Conservation (phyloP, 371 early-diverging fungal species). For the Mortierella sp. region DNA sequence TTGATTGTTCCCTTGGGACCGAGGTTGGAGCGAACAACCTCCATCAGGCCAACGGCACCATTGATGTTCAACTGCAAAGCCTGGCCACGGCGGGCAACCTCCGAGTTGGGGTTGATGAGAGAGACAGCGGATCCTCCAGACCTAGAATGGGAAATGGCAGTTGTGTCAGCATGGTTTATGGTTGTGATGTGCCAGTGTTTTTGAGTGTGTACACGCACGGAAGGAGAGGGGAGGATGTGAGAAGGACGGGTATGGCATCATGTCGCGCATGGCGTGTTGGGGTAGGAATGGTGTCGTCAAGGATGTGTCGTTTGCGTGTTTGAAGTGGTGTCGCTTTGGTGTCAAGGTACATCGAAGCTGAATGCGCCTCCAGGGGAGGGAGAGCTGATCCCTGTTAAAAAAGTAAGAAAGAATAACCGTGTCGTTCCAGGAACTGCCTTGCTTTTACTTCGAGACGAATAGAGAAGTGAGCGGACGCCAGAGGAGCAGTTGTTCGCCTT, state of each 20-base stretch:
- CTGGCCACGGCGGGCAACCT: conserved; percentile 98
- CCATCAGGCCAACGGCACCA: conserved; percentile 96
- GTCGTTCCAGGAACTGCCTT: background rate
- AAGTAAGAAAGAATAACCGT: background rate
- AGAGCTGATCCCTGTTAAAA: background rate
- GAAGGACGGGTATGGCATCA: background rate
- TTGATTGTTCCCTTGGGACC: conserved; percentile 99
- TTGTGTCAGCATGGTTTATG: background rate
- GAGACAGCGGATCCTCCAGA: conserved; percentile 82
- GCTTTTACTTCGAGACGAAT: background rate
- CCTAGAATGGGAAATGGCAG: conserved; percentile 22
- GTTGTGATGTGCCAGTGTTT: background rate
- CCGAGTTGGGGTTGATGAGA: conserved; percentile 97
- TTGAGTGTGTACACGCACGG: too few species aligned
- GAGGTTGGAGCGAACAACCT: conserved; percentile 96
- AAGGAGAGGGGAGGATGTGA: background rate
- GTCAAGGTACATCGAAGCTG: background rate
- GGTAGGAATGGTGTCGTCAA: background rate
- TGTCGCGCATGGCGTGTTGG: background rate
- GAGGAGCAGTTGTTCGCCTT: background rate
- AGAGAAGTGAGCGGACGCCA: background rate
- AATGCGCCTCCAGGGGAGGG: background rate
- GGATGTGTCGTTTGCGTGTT: background rate
- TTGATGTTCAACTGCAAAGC: conserved; percentile 98
- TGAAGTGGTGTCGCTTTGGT: background rate